Percentiles rank a stretch among this genome's conserved stretches.
Evolutionary conservation across 108 stramenopile genomes (phyloP).

Genomic region (Nannochloropsis gaditana): DNA sequence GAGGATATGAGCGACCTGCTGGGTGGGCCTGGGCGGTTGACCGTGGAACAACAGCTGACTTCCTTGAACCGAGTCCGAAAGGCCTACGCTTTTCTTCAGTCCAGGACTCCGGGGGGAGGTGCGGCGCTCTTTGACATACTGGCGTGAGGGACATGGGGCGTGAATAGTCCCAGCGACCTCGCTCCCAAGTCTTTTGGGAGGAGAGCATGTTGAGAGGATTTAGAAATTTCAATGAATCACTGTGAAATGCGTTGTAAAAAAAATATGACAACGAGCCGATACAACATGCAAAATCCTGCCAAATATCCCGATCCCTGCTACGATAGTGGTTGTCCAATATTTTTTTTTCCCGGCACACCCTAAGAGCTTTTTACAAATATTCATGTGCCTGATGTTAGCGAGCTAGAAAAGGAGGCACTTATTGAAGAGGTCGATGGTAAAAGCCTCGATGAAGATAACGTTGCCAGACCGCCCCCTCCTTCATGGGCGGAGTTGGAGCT

Average conservation of each 20-base stretch:
- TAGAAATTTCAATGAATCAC: too few species aligned
- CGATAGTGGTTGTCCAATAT: too few species aligned
- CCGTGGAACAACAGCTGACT: slow-evolving; percentile 21
- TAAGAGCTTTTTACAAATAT: too few species aligned
- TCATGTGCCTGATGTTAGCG: too few species aligned
- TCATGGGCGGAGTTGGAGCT: neutral
- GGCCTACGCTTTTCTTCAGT: slow-evolving; percentile 18
- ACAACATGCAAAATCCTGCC: too few species aligned
- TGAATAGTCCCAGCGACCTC: too few species aligned
- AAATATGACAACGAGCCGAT: too few species aligned
- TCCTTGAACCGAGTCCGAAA: slow-evolving; percentile 22
- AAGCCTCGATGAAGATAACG: neutral
- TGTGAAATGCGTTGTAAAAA: too few species aligned
- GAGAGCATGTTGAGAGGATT: too few species aligned
- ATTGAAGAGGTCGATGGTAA: neutral
- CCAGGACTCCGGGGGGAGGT: neutral
- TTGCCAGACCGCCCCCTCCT: neutral
- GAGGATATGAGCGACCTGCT: slow-evolving; percentile 29
- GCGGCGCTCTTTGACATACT: neutral
- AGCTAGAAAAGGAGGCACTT: neutral
- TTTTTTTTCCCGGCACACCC: too few species aligned
- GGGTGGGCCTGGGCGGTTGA: neutral
- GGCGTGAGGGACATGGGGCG: neutral
- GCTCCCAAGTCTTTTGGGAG: too few species aligned
- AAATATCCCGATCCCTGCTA: too few species aligned